Evolutionary conservation across 805 yeast species (phyloP).

Genomic region (Saccharomyces eubayanus): DNA sequence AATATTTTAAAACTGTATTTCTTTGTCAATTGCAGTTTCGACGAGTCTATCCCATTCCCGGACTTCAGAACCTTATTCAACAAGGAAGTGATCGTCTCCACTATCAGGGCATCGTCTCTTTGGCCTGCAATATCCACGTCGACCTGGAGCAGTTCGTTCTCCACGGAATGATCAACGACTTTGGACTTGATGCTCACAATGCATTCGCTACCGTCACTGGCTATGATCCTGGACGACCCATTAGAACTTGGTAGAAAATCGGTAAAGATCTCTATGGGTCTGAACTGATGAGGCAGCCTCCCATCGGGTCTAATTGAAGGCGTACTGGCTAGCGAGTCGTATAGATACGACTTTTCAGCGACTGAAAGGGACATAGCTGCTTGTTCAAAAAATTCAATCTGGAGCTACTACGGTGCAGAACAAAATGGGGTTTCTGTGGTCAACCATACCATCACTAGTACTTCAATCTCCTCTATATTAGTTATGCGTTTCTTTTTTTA

Average conservation of each 20-base stretch:
- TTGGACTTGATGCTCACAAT: slow-evolving; percentile 84
- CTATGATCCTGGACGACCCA: slow-evolving; percentile 83
- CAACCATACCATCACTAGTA: not conserved
- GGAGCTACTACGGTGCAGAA: not conserved
- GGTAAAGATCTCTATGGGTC: slow-evolving; percentile 79
- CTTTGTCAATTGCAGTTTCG: slow-evolving; percentile 53
- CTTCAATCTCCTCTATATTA: not conserved
- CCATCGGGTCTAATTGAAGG: slow-evolving; percentile 84
- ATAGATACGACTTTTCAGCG: slow-evolving; percentile 67
- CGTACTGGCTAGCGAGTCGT: slow-evolving; percentile 53
- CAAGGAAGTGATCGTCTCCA: slow-evolving; percentile 53
- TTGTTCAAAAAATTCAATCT: not conserved
- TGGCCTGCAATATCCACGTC: slow-evolving; percentile 76
- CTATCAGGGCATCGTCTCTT: slow-evolving; percentile 70
- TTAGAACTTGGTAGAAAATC: slow-evolving; percentile 79
- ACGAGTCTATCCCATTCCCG: slow-evolving; percentile 36
- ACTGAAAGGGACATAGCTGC: slow-evolving; percentile 55
- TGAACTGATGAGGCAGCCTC: slow-evolving; percentile 59
- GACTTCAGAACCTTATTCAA: slow-evolving; percentile 31
- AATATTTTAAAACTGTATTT: slow-evolving; percentile 68
- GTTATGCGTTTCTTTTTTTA: not conserved
- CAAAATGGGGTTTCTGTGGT: not conserved
- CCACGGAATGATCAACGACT: slow-evolving; percentile 47
- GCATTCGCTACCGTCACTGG: slow-evolving; percentile 88
- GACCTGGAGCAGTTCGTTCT: slow-evolving; percentile 51